Percentiles rank a stretch among this genome's conserved stretches.
These are phyloP conservation scores for Coniochaeta sp. DNA, from an alignment of 2,329 filamentous ascomycete species.

Conservation along the genomic window DNA sequence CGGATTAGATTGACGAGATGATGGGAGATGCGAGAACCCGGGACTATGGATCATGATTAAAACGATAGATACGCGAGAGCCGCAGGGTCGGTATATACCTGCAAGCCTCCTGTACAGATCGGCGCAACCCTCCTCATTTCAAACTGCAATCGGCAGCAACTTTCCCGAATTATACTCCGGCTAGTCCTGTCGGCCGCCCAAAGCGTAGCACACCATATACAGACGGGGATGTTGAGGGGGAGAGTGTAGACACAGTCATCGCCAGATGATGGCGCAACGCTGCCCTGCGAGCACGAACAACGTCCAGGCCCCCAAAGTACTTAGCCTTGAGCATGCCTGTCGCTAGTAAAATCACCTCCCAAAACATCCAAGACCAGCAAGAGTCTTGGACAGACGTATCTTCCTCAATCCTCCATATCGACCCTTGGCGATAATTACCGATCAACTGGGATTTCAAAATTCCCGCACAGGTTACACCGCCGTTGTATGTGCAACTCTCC, in stretches of 20 bases:
- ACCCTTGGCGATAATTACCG: not conserved
- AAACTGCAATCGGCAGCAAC: not conserved
- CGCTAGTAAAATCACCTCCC: no score
- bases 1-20: no score
- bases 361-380: no score
- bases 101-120: conserved; percentile 6
- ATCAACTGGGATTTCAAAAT: no score
- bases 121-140: not conserved
- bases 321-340: no score
- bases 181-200: conserved; percentile 15
- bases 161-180: not conserved
- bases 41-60: not conserved
- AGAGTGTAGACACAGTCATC: not conserved
- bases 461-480: no score
- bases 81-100: not conserved
- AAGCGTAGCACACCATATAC: not conserved
- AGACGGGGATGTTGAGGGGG: conserved; percentile 9
- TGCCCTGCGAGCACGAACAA: not conserved
- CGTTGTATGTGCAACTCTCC: not conserved
- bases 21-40: not conserved
- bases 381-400: no score
- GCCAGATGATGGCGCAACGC: not conserved
- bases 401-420: no score
- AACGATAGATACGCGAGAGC: not conserved
- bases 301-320: no score